These are phyloP conservation scores for Mycena floridula DNA, from an alignment of 768 basidiomycete genomes.

Conservation along the genomic window DNA sequence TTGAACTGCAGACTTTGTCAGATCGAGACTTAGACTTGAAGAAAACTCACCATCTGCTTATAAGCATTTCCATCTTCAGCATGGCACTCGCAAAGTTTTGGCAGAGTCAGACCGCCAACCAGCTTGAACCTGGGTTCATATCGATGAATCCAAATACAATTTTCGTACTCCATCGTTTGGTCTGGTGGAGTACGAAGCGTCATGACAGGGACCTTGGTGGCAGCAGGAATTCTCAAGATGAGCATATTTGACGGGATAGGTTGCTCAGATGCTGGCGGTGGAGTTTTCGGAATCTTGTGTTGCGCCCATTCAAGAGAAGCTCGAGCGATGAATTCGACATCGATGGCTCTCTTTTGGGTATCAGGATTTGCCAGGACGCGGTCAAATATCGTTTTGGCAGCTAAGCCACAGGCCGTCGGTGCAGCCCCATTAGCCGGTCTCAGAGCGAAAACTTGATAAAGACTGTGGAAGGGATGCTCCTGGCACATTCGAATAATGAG, in stretches of 20 bases:
- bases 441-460: constrained; percentile 75
- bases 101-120: constrained; percentile 76
- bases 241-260: not conserved
- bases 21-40: not conserved
- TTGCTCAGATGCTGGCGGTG: not conserved
- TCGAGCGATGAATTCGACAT: not conserved
- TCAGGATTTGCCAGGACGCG: not conserved
- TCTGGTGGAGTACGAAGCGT: constrained; percentile 71
- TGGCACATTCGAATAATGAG: constrained; percentile 71
- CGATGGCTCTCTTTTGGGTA: not conserved
- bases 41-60: constrained; percentile 67
- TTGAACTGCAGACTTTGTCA: constrained; percentile 60
- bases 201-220: constrained; percentile 76
- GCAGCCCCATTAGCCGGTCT: constrained; percentile 2
- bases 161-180: constrained; percentile 56
- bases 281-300: not conserved
- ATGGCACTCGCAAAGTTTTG: constrained; percentile 72
- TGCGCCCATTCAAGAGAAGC: not conserved
- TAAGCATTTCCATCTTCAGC: constrained; percentile 61
- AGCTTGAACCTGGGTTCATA: constrained; percentile 55
- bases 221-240: constrained; percentile 10
- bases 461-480: constrained; percentile 91
- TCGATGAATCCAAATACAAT: constrained; percentile 60
- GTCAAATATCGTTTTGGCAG: not conserved
- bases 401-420: not conserved